Percentiles rank a stretch among this genome's conserved stretches.
These are phyloP conservation scores for Mentha longifolia DNA, from an alignment of 257 asterid species.

Conservation along the genomic window DNA sequence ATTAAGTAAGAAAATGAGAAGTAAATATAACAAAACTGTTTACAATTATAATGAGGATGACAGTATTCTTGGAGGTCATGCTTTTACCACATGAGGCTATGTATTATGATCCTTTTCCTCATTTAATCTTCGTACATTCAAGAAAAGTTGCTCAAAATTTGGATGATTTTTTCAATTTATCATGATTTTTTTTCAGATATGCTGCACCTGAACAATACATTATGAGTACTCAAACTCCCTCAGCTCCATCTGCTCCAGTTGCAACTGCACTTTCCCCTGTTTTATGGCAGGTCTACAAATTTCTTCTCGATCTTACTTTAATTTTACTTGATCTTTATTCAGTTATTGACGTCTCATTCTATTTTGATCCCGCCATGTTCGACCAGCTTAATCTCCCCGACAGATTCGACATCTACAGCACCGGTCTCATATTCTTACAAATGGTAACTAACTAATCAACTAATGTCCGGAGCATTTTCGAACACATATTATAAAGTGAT, in stretches of 20 bases:
- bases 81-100: no score
- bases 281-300: constrained; percentile 79
- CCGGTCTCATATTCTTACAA: constrained; percentile 84
- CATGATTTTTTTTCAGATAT: constrained; percentile 53
- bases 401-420: constrained; percentile 88
- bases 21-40: no score
- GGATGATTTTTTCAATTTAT: not conserved
- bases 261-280: constrained; percentile 97
- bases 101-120: not conserved
- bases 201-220: constrained; percentile 99
- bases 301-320: not conserved
- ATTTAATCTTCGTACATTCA: not conserved
- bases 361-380: constrained; percentile 24
- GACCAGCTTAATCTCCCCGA: constrained; percentile 91
- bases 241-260: constrained; percentile 95
- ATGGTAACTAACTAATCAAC: constrained; percentile 58
- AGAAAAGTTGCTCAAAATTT: not conserved
- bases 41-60: no score
- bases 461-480: no score
- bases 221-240: constrained; percentile 99
- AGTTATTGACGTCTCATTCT: constrained; percentile 18
- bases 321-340: not conserved
- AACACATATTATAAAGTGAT: no score
- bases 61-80: no score
- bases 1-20: no score